Conservation (phyloP, 257 asterid species). For the Przewalskia tangutica region DNA sequence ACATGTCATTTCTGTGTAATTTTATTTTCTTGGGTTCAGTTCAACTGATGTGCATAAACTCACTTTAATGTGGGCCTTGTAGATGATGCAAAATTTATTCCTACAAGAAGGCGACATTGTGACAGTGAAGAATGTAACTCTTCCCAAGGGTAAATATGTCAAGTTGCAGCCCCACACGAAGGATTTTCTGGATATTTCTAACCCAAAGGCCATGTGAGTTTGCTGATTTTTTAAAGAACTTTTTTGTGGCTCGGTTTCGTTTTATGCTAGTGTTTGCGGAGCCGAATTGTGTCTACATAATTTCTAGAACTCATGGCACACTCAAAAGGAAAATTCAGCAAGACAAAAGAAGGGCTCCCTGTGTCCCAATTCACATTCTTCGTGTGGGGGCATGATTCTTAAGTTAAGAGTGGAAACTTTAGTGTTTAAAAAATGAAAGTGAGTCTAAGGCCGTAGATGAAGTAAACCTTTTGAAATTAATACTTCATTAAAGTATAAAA, state of each 20-base stretch:
- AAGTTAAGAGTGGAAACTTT: not conserved
- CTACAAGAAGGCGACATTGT: slow-evolving; percentile 91
- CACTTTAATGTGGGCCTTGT: slow-evolving; percentile 6
- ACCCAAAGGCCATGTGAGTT: slow-evolving; percentile 96
- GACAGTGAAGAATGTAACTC: slow-evolving; percentile 76
- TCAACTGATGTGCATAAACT: slow-evolving; percentile 4
- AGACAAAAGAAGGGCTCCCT: not conserved
- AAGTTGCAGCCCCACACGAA: slow-evolving; percentile 93
- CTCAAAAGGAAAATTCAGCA: not conserved
- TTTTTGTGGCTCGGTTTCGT: not conserved
- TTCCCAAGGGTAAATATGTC: slow-evolving; percentile 91
- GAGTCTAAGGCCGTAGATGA: not conserved
- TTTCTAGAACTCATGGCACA: not conserved
- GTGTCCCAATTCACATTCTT: not conserved
- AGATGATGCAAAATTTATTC: slow-evolving; percentile 98
- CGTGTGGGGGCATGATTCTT: not conserved
- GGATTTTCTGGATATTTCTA: slow-evolving; percentile 94
- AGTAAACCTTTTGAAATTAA: not conserved
- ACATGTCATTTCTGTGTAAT: slow-evolving; percentile 13
- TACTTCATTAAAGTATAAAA: not conserved
- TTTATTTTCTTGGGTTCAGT: not conserved
- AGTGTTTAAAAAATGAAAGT: not conserved
- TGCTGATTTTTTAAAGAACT: not conserved
- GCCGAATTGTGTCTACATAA: not conserved
- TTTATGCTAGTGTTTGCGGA: not conserved